Evolutionary conservation across 768 basidiomycete genomes (phyloP).

Genomic region (Lepiota subincarnata): DNA sequence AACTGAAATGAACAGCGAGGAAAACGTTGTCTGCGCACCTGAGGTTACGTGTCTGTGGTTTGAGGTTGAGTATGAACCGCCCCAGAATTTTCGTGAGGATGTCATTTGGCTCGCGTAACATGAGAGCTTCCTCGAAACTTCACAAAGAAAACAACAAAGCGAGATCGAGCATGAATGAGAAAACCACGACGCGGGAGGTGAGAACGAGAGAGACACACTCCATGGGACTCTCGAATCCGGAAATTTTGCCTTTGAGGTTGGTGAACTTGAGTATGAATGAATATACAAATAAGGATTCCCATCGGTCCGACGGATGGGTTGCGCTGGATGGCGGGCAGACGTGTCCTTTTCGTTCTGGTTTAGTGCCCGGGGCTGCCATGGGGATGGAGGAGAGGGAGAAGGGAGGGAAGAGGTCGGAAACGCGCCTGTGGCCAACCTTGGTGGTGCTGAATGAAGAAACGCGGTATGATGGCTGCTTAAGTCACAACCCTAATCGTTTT

Average conservation of each 20-base stretch:
- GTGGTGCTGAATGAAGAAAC: conserved; percentile 26
- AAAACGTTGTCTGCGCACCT: conserved; percentile 52
- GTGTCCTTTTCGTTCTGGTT: conserved; percentile 36
- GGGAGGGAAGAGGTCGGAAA: conserved; percentile 16
- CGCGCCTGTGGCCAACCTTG: conserved; percentile 10
- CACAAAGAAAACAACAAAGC: conserved; percentile 24
- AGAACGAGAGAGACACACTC: conserved; percentile 54
- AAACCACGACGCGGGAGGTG: conserved; percentile 14
- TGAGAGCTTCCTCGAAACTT: conserved; percentile 78
- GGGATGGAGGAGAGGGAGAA: conserved; percentile 28
- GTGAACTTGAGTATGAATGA: conserved; percentile 84
- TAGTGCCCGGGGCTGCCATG: conserved; percentile 29
- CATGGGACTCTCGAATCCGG: conserved; percentile 76
- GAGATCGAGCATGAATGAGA: not conserved
- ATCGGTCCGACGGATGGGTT: conserved; percentile 73
- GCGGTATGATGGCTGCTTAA: conserved; percentile 28
- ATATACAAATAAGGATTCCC: conserved; percentile 86
- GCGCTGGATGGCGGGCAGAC: conserved; percentile 59
- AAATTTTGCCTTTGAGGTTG: conserved; percentile 65
- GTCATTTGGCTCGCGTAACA: conserved; percentile 66
- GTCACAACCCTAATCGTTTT: conserved; percentile 32
- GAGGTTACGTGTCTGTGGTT: conserved; percentile 86
- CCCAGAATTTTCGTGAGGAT: conserved; percentile 70
- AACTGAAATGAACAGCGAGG: not conserved
- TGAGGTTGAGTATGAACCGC: conserved; percentile 77